Evolutionary conservation across 148 eudicot species (phyloP), one percentile per base, ranked within the genome.

Genomic region (Drosera capensis): DNA sequence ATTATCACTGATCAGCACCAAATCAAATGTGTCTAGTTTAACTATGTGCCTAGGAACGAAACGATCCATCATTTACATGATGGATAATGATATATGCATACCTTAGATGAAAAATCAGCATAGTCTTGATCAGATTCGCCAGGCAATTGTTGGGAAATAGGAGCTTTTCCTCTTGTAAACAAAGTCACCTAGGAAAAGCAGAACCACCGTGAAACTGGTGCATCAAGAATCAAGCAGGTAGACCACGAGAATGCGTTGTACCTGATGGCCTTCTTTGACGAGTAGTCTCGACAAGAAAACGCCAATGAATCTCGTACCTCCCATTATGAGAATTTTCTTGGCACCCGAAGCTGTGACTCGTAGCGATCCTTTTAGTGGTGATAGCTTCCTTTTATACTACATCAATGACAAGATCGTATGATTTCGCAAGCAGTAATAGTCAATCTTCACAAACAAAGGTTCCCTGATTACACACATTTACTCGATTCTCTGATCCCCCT

Each of bases 81-180:
- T n/a, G n/a, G n/a, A n/a, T n/a, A n/a, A n/a, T n/a, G n/a, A n/a
- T n/a, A n/a, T n/a, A n/a, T n/a, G n/a, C 22, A 45, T 41, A 81
- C 96, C 92, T 88, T 80, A 52, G 96, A 83, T 23, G 72, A 58
- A 55, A 77, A 88, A 59, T 71, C 86, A 54, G 82, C 51, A 59
- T 48, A 88, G 25, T 83, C 94, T 15, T 65, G 52, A 16, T 88
- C 92, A 22, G 86, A 67, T 83, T 88, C 96, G 42, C 81, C 84
- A 40, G 96, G 94, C 67, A 88, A 69, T 43, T 68, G 86, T 25
- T 80, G 92, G 16, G 92, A 59, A 41, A 88, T 80, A 6, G 96
- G 94, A 14, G 94, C 92, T 51, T 88, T 88, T 43, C 96, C 96
- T 68, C 96, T 74, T 7, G 96, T 88, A 57, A 83, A 88, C n/a